Conservation (phyloP, 129 eudicot species). For the Flaveria robusta region DNA sequence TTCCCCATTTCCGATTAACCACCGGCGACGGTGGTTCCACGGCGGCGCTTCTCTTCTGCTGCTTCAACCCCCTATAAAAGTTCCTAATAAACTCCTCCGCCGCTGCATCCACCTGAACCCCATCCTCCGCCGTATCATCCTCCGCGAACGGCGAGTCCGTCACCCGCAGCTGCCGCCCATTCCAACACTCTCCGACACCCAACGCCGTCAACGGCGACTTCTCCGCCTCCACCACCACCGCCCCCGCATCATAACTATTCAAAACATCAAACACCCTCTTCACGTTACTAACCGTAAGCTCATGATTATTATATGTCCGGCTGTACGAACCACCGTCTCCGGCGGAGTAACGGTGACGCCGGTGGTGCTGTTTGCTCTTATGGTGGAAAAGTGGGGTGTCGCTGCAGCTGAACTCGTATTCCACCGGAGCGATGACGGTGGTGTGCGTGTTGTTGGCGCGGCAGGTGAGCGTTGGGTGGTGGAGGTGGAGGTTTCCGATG, state of each 20-base stretch:
- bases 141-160: conserved; percentile 77
- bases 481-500: conserved; percentile 50
- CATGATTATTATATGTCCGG: conserved; percentile 4
- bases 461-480: conserved; percentile 57
- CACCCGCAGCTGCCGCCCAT: conserved; percentile 64
- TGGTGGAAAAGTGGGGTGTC: conserved; percentile 50
- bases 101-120: conserved; percentile 57
- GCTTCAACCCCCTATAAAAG: conserved; percentile 60
- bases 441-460: conserved; percentile 42
- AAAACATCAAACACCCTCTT: conserved; percentile 54
- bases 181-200: conserved; percentile 63
- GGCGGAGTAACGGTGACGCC: no score
- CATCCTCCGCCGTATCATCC: conserved; percentile 43
- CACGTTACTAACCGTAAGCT: conserved; percentile 22
- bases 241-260: conserved; percentile 27
- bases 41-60: conserved; percentile 52
- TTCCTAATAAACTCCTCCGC: conserved; percentile 81
- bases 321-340: not conserved
- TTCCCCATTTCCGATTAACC: conserved; percentile 43
- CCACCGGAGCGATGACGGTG: conserved; percentile 56
- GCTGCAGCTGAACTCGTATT: conserved; percentile 76
- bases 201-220: conserved; percentile 51
- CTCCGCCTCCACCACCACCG: conserved; percentile 19
- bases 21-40: conserved; percentile 56
- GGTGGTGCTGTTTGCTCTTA: conserved; percentile 35